Percentiles rank a stretch among this genome's conserved stretches.
Conservation (phyloP, 2,329 filamentous ascomycete genomes). For the Xylaria sp. region DNA sequence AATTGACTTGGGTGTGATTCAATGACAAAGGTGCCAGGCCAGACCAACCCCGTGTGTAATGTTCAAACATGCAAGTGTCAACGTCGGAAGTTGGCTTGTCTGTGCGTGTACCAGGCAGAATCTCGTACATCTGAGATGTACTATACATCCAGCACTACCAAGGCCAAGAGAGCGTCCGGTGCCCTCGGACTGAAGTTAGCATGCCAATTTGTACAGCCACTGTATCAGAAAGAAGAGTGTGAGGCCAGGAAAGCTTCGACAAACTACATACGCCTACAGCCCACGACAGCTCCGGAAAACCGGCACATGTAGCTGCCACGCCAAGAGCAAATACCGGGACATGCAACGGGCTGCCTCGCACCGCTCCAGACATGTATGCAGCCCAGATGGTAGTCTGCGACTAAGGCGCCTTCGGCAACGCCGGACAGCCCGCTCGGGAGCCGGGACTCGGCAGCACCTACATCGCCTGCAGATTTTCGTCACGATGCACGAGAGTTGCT, state of each 20-base stretch:
- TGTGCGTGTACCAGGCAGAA: not conserved
- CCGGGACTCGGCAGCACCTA: constrained; percentile 28
- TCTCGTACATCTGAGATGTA: not conserved
- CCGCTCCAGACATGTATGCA: constrained; percentile 21
- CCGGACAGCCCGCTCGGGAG: constrained; percentile 17
- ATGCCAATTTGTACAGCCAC: not conserved
- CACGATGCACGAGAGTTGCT: not conserved
- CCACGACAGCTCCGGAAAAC: constrained; percentile 27
- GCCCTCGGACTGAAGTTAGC: not conserved
- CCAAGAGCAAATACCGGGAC: constrained; percentile 26
- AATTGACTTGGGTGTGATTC: not conserved
- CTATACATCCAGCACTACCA: not conserved
- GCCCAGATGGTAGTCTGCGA: constrained; percentile 7
- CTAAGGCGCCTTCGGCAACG: constrained; percentile 19
- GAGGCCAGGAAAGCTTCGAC: constrained; percentile 1
- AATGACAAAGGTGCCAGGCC: too few relatives aligned
- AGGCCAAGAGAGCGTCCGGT: not conserved
- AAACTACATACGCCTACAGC: not conserved
- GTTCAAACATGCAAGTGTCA: not conserved
- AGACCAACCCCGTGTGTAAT: not conserved
- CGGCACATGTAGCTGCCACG: constrained; percentile 30
- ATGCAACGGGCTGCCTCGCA: constrained; percentile 30
- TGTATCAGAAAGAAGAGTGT: not conserved
- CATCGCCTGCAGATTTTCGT: not conserved
- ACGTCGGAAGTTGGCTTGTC: not conserved